Conservation (phyloP, 495 filamentous ascomycete genomes). For the Annulohypoxylon nitens region DNA sequence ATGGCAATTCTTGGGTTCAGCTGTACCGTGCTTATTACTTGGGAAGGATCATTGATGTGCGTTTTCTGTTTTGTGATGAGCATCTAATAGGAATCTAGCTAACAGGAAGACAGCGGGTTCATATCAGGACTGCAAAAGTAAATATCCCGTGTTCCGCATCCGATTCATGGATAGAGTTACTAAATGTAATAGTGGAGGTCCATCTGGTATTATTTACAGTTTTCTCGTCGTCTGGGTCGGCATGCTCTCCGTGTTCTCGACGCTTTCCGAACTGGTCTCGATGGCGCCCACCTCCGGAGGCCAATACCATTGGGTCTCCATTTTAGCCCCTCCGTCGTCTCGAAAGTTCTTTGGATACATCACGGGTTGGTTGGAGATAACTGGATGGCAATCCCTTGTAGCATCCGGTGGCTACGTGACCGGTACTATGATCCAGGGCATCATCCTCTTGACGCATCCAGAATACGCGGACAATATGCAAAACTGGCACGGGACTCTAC, state of each 20-base stretch:
- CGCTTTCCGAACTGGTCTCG: slow-evolving; percentile 9
- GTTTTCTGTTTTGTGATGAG: background rate
- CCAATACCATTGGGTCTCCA: slow-evolving; percentile 15
- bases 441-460: slow-evolving; percentile 7
- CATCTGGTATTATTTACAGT: slow-evolving; percentile 12
- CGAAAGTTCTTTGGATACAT: slow-evolving; percentile 19
- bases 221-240: slow-evolving; percentile 10
- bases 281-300: slow-evolving; percentile 11
- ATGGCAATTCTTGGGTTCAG: slow-evolving; percentile 18
- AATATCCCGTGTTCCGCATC: background rate
- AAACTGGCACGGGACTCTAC: slow-evolving; percentile 17
- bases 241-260: slow-evolving; percentile 10
- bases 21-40: slow-evolving; percentile 9
- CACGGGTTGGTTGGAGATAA: slow-evolving; percentile 14
- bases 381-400: slow-evolving; percentile 12
- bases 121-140: slow-evolving; percentile 16
- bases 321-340: slow-evolving; percentile 4
- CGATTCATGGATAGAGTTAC: background rate
- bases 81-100: background rate
- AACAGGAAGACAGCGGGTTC: background rate
- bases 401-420: slow-evolving; percentile 10
- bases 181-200: slow-evolving; percentile 9
- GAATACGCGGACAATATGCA: slow-evolving; percentile 12
- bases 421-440: slow-evolving; percentile 13
- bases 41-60: slow-evolving; percentile 16